Percentiles rank a stretch among this genome's conserved stretches.
Conservation (phyloP, 495 filamentous ascomycete genomes). For the Penicillium tannophilum region DNA sequence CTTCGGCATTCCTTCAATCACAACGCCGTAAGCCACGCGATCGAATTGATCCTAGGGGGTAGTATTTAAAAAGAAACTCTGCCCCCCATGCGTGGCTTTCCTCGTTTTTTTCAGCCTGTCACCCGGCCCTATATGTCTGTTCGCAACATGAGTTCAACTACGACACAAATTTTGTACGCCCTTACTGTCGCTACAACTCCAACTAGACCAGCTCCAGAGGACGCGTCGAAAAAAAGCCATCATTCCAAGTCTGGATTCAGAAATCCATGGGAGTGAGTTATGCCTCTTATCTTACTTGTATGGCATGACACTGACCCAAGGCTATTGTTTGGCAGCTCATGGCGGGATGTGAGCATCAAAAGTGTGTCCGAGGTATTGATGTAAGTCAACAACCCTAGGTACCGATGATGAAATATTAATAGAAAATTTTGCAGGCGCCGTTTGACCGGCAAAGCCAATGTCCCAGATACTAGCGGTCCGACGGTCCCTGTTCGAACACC, state of each 20-base stretch:
- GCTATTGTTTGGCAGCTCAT: conserved; percentile 35
- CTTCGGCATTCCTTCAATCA: conserved; percentile 12
- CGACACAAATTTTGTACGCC: conserved; percentile 55
- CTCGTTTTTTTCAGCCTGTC: conserved; percentile 17
- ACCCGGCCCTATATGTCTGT: conserved; percentile 18
- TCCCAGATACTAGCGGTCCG: conserved; percentile 64
- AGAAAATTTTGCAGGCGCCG: conserved; percentile 46
- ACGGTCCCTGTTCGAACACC: conserved; percentile 71
- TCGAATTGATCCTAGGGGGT: background rate
- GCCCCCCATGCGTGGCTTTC: conserved; percentile 34
- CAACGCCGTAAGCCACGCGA: conserved; percentile 4
- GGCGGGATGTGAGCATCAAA: conserved; percentile 24
- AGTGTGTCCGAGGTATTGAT: conserved; percentile 21
- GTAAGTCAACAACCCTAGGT: conserved; percentile 19
- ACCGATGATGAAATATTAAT: background rate
- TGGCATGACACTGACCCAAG: conserved; percentile 22
- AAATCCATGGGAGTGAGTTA: conserved; percentile 59
- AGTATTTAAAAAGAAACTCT: conserved; percentile 12
- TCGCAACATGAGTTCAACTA: conserved; percentile 45
- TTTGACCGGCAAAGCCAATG: conserved; percentile 58
- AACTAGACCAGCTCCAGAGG: conserved; percentile 52
- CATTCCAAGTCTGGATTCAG: conserved; percentile 61
- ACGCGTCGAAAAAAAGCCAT: conserved; percentile 56
- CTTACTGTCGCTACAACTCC: conserved; percentile 51
- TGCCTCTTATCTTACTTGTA: background rate